Conservation (phyloP, 2,329 filamentous ascomycete species). For the Penicillium olsonii region DNA sequence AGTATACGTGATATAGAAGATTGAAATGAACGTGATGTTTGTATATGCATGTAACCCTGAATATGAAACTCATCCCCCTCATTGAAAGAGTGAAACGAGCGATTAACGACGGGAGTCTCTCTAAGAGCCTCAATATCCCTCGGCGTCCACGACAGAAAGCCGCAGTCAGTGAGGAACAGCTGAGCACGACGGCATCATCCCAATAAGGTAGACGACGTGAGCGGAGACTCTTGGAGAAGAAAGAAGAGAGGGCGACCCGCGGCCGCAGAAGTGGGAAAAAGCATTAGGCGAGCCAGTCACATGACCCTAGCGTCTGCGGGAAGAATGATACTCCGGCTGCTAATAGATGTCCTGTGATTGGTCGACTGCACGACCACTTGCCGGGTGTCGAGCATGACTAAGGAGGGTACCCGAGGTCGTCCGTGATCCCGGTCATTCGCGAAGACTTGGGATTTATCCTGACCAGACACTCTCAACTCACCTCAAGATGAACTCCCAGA, state of each 20-base stretch:
- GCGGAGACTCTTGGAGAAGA: constrained; percentile 41
- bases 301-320: constrained; percentile 20
- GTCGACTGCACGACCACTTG: constrained; percentile 15
- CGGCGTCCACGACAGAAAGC: constrained; percentile 48
- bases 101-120: constrained; percentile 53
- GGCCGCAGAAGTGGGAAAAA: constrained; percentile 13
- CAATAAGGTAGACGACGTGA: constrained; percentile 38
- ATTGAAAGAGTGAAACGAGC: constrained; percentile 50
- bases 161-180: constrained; percentile 44
- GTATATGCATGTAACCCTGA: constrained; percentile 45
- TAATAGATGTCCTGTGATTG: constrained; percentile 41
- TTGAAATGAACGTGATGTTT: not conserved
- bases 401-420: constrained; percentile 42
- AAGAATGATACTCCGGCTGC: constrained; percentile 40
- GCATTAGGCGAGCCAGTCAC: constrained; percentile 19
- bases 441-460: constrained; percentile 22
- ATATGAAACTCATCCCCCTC: constrained; percentile 52
- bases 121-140: constrained; percentile 43
- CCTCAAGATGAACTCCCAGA: constrained; percentile 49
- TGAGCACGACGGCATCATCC: constrained; percentile 43
- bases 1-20: not conserved
- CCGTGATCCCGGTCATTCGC: constrained; percentile 36
- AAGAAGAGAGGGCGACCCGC: constrained; percentile 20
- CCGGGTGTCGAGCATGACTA: constrained; percentile 31
- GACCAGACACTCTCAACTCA: constrained; percentile 20